Conservation (phyloP, 768 basidiomycete species). For the Phanerochaete carnosa region DNA sequence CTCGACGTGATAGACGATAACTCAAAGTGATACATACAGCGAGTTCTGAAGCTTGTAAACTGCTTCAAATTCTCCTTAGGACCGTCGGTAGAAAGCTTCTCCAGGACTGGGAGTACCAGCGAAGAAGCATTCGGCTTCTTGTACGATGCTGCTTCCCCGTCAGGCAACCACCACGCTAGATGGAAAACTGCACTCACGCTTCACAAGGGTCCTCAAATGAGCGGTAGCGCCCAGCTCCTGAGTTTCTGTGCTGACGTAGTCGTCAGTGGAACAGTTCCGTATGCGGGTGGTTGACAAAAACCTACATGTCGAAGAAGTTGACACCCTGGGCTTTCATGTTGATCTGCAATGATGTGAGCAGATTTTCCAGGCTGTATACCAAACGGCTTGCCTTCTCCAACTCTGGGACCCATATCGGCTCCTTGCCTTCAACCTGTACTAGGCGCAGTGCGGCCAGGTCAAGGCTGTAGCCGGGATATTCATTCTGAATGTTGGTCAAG, state of each 20-base stretch:
- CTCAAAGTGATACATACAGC: conserved; percentile 45
- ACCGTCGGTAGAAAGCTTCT: conserved; percentile 63
- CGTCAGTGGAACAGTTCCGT: not conserved
- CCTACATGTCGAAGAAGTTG: conserved; percentile 85
- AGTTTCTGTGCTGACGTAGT: conserved; percentile 64
- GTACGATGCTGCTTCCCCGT: conserved; percentile 42
- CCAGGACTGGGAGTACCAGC: conserved; percentile 55
- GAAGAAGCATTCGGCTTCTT: conserved; percentile 59
- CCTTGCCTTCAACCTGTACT: conserved; percentile 68
- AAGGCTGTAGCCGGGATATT: conserved; percentile 59
- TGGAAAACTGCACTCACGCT: not conserved
- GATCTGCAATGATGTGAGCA: conserved; percentile 46
- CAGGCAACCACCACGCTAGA: not conserved
- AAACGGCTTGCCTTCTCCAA: conserved; percentile 67
- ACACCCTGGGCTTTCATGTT: conserved; percentile 71
- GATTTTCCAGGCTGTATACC: not conserved
- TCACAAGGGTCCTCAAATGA: conserved; percentile 27
- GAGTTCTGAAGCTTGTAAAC: conserved; percentile 71
- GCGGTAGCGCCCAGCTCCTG: conserved; percentile 49
- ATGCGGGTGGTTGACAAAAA: not conserved
- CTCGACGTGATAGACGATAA: not conserved
- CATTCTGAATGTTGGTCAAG: conserved; percentile 28
- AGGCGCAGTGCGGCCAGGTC: conserved; percentile 72
- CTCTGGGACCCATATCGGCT: conserved; percentile 81
- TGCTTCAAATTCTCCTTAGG: conserved; percentile 59